These are phyloP conservation scores for Aspergillus mulundensis DNA, from an alignment of 495 filamentous ascomycete species.

Conservation along the genomic window DNA sequence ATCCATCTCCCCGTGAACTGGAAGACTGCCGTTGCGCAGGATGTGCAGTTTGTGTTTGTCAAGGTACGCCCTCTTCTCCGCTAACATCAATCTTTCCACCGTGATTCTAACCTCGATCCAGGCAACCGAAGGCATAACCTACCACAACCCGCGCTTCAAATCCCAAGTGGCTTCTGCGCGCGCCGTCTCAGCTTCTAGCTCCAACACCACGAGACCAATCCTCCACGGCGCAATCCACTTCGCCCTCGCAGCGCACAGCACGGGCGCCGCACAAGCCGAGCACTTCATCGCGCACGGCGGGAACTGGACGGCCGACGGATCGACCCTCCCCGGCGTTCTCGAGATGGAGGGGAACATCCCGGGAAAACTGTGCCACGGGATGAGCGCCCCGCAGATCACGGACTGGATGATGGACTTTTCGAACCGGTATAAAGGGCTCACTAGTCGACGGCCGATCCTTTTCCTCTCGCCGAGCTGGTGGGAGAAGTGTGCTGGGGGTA, in stretches of 20 bases:
- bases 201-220: constrained; percentile 7
- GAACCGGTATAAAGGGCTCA: constrained; percentile 48
- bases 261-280: constrained; percentile 51
- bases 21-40: background rate
- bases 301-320: constrained; percentile 58
- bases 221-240: constrained; percentile 64
- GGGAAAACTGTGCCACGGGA: constrained; percentile 49
- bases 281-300: constrained; percentile 60
- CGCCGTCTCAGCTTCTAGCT: constrained; percentile 10
- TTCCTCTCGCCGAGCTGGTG: constrained; percentile 62
- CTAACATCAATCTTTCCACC: background rate
- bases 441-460: constrained; percentile 55
- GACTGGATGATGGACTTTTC: constrained; percentile 59
- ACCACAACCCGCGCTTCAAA: constrained; percentile 49
- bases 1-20: constrained; percentile 8
- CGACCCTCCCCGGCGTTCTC: constrained; percentile 64
- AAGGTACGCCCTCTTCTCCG: constrained; percentile 34
- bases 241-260: constrained; percentile 48
- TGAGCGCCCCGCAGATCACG: constrained; percentile 51
- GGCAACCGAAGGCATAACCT: constrained; percentile 59
- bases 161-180: constrained; percentile 54
- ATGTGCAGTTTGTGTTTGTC: constrained; percentile 49
- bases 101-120: background rate
- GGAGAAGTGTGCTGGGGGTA: constrained; percentile 57
- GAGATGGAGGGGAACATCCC: constrained; percentile 55